Evolutionary conservation across 225 moss, liverwort and hornwort genomes (phyloP).

Genomic region (Rhytidiadelphus loreus): DNA sequence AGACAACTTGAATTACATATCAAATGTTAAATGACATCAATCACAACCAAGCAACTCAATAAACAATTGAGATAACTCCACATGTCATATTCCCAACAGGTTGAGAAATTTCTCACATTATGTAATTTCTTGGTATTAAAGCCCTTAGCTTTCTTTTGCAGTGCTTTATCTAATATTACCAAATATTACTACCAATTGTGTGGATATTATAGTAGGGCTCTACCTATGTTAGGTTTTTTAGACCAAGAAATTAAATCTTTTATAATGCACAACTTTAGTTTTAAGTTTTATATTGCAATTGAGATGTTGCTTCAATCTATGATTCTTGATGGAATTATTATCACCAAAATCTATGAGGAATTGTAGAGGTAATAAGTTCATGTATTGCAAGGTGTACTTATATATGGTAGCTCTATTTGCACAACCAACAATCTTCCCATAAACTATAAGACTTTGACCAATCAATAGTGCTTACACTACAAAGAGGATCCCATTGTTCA

Average conservation of each 20-base stretch:
- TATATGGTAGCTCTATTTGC: background rate
- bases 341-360: background rate
- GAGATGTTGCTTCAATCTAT: background rate
- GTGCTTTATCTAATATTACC: background rate
- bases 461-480: background rate
- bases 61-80: background rate
- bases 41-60: background rate
- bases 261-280: background rate
- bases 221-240: background rate
- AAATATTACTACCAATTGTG: background rate
- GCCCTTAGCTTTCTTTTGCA: background rate
- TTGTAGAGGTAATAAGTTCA: background rate
- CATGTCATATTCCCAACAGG: rapidly evolving
- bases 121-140: background rate
- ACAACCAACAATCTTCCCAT: background rate
- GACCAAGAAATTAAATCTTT: background rate
- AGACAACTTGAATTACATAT: background rate
- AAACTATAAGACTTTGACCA: background rate
- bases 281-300: background rate
- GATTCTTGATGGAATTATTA: background rate
- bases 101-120: background rate
- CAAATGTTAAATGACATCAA: background rate
- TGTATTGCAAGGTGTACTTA: background rate
- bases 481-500: background rate
- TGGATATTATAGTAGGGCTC: no score